Base-by-base conservation (phyloP, 345 rosid species). In the Boechera stricta region DNA sequence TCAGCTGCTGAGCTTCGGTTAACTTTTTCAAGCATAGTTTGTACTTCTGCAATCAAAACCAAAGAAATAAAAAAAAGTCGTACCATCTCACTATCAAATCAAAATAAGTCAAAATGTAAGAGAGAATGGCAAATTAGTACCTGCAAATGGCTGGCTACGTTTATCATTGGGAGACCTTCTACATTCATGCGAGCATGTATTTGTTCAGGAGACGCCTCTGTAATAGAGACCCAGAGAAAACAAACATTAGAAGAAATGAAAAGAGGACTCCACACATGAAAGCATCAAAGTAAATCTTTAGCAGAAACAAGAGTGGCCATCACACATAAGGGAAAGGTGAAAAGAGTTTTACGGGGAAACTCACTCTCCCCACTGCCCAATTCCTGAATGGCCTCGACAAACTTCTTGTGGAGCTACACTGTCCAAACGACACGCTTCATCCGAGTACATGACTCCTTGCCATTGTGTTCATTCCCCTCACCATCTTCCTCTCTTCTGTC, bases 61-160 rank as follows among this genome's bases (percentile, higher is more conserved):
- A 2, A 3, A 38, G 41, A 38, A 3, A 38, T 21, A n/a, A 7
- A 7, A 38, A 7, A 38, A 38, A 38, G 52, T 42, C 48, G 39
- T 24, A 52, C 28, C 31, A 56, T 71, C 59, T 47, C 51, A 6
- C 2, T 21, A 47, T 47, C 51, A 47, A 47, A 9, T 47, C 18
- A 21, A 47, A 47, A n/a, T 8, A 47, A 6, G 3, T 24, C 10
- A 44, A 53, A 38, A 32, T 69, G 28, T 53, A 28, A 61, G 33
- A 59, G 41, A n/a, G 16, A 36, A 35, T 31, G 60, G 41, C 21
- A 63, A 67, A 13, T 57, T 9, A 72, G 67, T 80, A 79, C 98
- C 21, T 90, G 94, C 73, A 92, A 82, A 82, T 92, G 99, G 77
- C 91, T 89, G 41, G 99, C 99, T 28, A 95, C 99, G 78, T 92